Evolutionary conservation across 2,329 filamentous ascomycete species (phyloP).

Genomic region (Sporothrix pallida): DNA sequence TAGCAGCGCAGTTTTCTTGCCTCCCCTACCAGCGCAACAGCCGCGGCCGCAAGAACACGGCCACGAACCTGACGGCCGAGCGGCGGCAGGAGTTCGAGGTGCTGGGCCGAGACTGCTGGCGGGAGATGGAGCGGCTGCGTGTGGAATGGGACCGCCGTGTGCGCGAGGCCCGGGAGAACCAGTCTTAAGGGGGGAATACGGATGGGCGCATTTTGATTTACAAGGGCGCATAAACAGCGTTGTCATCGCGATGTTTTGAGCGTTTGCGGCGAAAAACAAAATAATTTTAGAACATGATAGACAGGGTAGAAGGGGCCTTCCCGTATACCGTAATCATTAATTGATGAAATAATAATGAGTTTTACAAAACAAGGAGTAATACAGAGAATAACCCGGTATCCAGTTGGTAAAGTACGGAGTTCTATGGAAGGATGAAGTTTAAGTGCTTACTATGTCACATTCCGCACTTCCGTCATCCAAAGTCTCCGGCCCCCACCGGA

Average conservation of each 20-base stretch:
- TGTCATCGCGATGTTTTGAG: background rate
- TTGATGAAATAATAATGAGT: background rate
- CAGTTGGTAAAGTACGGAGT: background rate
- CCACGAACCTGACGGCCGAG: conserved; percentile 65
- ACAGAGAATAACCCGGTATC: background rate
- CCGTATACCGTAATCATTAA: background rate
- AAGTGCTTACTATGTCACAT: conserved; percentile 3
- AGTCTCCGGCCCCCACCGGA: background rate
- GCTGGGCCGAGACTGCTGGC: conserved; percentile 67
- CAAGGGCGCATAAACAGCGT: background rate
- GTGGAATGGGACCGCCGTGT: conserved; percentile 63
- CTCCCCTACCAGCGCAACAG: conserved; percentile 51
- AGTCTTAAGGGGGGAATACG: background rate
- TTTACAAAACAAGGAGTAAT: background rate
- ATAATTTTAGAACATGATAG: background rate
- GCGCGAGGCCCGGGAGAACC: conserved; percentile 14
- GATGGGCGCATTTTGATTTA: too few species aligned
- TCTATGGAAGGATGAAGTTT: background rate
- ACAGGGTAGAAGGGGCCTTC: background rate
- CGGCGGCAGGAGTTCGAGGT: conserved; percentile 66
- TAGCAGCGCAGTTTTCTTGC: background rate
- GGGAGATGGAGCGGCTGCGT: conserved; percentile 73
- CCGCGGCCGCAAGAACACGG: conserved; percentile 64
- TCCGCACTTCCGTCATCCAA: background rate
- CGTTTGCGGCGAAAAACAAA: background rate